Base-by-base conservation (phyloP, 441 rosid genomes). In the Kokia cookei region DNA sequence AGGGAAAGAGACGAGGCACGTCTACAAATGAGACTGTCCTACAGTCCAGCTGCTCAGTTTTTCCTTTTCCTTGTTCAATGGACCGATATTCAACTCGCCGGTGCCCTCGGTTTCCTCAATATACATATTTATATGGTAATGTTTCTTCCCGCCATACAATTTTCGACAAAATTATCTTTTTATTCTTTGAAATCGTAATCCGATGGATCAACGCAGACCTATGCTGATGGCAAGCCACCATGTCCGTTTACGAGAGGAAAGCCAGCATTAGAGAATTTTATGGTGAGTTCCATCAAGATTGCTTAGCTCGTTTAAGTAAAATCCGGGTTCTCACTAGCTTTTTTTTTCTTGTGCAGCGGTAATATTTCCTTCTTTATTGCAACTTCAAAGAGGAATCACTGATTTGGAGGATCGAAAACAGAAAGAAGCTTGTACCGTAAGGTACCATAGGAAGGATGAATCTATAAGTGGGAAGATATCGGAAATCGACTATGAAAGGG, bases 261-360 rank as follows among this genome's bases (percentile, higher is more conserved):
- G 94, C 97, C 24, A 94, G 87, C 76, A 75, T 94, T n/a, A 80
- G 85, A 76, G 96, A 94, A 74, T 94, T 94, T 79, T 91, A 91
- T 24, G 96, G 99, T 94, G 65, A 80, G 88, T 65, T 58, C 15
- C 4, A 7, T 8, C 40, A 2, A 7, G 14, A 14, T n/a, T 7
- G 12, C 37, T 51, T 27, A 54, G 37, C 64, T 64, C n/a, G 37
- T 43, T 59, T 27, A 69, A 69, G 61, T 55, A 3, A 53, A 54
- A 43, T 40, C 4, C 55, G 15, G 48, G 37, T 32, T 32, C 76
- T 80, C 58, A 78, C 43, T 58, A n/a, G 11, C 22, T 64, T 51
- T 32, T 9, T n/a, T 64, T 71, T 78, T 40, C 58, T 24, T 70
- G 37, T 19, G 57, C 86, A 94, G 99, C 78, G 69, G 88, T 94